phyloP scores from a whole-genome alignment of 768 basidiomycete species.

The Tephrocybe rancida region DNA sequence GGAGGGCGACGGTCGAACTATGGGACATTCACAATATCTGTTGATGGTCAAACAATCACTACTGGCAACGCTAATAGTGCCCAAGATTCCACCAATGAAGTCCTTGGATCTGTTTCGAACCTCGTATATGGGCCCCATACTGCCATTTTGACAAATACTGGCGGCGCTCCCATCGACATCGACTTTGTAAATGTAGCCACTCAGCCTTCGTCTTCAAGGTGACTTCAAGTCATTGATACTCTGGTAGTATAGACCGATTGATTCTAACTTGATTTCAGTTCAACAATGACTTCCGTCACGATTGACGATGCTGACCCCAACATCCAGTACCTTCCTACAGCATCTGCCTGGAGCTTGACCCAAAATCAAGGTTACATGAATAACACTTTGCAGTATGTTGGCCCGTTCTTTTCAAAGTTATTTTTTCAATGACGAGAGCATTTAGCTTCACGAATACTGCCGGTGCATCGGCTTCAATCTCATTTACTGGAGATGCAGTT shows the following conservation, averaged over 20 bases:
- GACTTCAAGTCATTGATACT: conserved; percentile 9
- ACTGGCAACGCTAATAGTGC: conserved; percentile 36
- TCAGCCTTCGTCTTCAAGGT: conserved; percentile 39
- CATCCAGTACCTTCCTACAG: conserved; percentile 40
- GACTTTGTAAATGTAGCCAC: conserved; percentile 49
- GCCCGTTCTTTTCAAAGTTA: background rate
- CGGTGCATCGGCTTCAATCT: conserved; percentile 43
- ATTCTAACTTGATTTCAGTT: background rate
- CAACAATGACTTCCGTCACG: conserved; percentile 27
- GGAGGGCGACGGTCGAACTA: conserved; percentile 48
- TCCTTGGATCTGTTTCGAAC: conserved; percentile 45
- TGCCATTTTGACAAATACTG: conserved; percentile 47
- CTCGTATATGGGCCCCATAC: conserved; percentile 49
- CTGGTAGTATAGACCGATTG: conserved; percentile 17
- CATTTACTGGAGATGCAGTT: conserved; percentile 54
- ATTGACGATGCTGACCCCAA: conserved; percentile 44
- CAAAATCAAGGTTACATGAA: conserved; percentile 31
- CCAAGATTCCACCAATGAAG: conserved; percentile 30
- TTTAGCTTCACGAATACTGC: conserved; percentile 41
- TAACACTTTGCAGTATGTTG: conserved; percentile 45
- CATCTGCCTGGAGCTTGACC: conserved; percentile 37
- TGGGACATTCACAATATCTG: conserved; percentile 44
- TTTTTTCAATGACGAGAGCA: background rate
- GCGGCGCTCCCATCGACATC: conserved; percentile 47
- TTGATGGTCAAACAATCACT: conserved; percentile 43